Base-by-base conservation (phyloP, 139 green algal genomes). In the Desmodesmus armatus region DNA sequence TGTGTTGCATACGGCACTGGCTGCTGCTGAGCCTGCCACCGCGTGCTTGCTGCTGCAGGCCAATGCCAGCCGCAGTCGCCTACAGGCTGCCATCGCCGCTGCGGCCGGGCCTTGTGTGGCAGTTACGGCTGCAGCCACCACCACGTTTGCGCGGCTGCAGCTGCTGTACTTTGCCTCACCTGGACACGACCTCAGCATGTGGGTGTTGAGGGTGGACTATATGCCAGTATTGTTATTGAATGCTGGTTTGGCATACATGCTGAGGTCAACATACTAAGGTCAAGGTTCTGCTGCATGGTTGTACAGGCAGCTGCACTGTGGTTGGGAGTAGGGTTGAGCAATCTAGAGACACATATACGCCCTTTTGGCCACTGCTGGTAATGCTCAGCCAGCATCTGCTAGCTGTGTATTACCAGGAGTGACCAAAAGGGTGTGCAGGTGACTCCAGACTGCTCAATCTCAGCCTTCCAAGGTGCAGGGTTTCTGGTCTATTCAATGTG, bases 121-220 rank as follows among this genome's bases (percentile, higher is more conserved):
- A 13, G 39, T 87, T 37, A 9, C 40, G 53, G 51, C 82, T 4
- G 35, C 29, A 53, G 82, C 63, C n/a, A 25, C 27, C 5, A 35
- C 55, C 40, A 63, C 70, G 2, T 65, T 94, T 62, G 47, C 6
- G 25, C 90, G 92, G 33, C 15, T 96, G 80, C 91, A 96, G 89
- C 91, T 92, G 29, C 78, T 97, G 9, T 98, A 95, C 89, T 98
- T 97, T 72, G 75, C 97, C 31, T 87, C 92, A 23, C 92, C 96
- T 55, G 89, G 76, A 2, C 91, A 93, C n/a, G 87, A 89, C 83
- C 83, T 98, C 65, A 87, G 88, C 37, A 89, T 89, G 89, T 92
- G 72, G 74, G 87, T 41, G 5, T n/a, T n/a, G n/a, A n/a, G n/a
- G n/a, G n/a, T n/a, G n/a, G n/a, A 41, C 11, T 44, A 41, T 31